These are phyloP conservation scores for Lolium multiflorum DNA, from an alignment of 176 grass and related monocot species.

Conservation along the genomic window DNA sequence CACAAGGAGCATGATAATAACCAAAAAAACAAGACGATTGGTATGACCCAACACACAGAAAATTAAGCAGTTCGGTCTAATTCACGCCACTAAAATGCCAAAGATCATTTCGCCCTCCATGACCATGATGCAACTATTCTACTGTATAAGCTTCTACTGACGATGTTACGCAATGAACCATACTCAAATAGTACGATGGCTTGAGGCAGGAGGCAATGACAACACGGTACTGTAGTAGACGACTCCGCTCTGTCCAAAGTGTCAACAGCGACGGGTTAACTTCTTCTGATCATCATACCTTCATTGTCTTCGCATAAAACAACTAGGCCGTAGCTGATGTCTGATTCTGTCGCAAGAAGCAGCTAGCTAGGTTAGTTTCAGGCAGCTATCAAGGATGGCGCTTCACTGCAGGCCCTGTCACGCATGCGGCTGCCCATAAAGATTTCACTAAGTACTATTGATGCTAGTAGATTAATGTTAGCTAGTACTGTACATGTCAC, in stretches of 20 bases:
- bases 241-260: background rate
- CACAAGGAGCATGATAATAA: background rate
- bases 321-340: background rate
- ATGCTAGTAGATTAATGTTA: background rate
- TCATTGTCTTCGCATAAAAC: background rate
- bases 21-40: background rate
- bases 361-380: background rate
- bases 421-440: background rate
- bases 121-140: background rate
- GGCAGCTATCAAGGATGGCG: background rate
- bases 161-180: background rate
- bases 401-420: background rate
- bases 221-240: background rate
- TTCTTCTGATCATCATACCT: background rate
- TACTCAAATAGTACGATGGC: background rate
- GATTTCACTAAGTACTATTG: too few relatives aligned
- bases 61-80: background rate
- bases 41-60: background rate
- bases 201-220: background rate
- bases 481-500: constrained; percentile 5
- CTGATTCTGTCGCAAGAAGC: background rate
- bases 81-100: background rate
- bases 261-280: constrained; percentile 16
- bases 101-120: background rate
- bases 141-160: background rate